phyloP scores from a whole-genome alignment of 164 flowering plant species.

The Stephania yunnanensis region DNA sequence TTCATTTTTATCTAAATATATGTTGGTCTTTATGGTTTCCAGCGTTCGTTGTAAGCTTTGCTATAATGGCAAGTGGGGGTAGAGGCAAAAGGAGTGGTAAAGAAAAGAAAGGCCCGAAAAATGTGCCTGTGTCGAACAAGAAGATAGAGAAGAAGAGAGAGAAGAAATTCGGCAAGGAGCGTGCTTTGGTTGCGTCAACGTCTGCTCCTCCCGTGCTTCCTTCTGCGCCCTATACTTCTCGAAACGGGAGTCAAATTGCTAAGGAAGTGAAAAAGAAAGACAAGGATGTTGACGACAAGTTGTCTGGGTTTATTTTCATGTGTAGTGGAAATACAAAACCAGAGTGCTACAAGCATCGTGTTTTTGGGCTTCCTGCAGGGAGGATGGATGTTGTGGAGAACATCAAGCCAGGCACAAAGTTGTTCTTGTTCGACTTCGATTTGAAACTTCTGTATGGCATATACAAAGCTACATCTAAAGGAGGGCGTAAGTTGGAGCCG shows the following conservation, averaged over 20 bases:
- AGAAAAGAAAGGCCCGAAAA: not conserved
- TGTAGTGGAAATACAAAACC: constrained; percentile 35
- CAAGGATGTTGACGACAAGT: not conserved
- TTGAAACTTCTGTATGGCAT: constrained; percentile 36
- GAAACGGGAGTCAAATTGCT: not conserved
- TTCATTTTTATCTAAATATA: not conserved
- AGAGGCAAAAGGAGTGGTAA: constrained; percentile 2
- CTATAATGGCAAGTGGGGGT: constrained; percentile 1
- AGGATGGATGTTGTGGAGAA: constrained; percentile 26
- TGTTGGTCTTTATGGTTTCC: constrained; percentile 1
- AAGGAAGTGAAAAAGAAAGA: not conserved
- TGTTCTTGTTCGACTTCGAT: constrained; percentile 31
- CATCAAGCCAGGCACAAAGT: constrained; percentile 23
- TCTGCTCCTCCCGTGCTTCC: not conserved
- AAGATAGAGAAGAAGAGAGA: constrained; percentile 5
- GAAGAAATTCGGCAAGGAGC: not conserved
- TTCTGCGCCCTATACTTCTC: not conserved
- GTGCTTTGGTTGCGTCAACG: not conserved
- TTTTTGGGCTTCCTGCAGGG: constrained; percentile 35
- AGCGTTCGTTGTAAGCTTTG: not conserved
- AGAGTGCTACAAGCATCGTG: constrained; percentile 32
- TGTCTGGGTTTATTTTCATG: constrained; percentile 33
- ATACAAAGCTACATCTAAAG: constrained; percentile 25
- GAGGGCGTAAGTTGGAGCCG: constrained; percentile 20
- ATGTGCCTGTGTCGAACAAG: not conserved